Evolutionary conservation across 352 stramenopile genomes (phyloP), one percentile per base, ranked within the genome.

Genomic region (Elongisporangium prolatum): DNA sequence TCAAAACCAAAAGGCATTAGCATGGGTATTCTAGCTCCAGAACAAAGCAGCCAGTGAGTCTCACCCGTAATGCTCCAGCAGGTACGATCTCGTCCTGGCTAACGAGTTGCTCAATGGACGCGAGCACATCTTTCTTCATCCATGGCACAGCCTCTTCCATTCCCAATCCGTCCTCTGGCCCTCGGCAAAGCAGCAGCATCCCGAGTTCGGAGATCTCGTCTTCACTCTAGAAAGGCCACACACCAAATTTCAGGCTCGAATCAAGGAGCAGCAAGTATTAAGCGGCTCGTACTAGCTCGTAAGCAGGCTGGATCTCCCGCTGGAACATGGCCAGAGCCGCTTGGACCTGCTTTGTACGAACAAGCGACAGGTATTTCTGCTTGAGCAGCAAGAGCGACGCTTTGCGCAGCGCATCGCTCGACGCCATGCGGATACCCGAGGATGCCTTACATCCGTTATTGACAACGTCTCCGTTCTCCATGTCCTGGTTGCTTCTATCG

Each of bases 61-160:
- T 34, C 58, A 93, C 83, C 10, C 79, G 50, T 3, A 93, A 60
- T 24, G 75, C 69, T 2, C 84, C 84, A 4, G 79, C 63, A 2
- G 81, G 77, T 9, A 93, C 72, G 21, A 88, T 74, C 57, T 93
- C 84, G 0, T 91, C 77, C 4, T 76, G 53, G 56, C 79, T 89
- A 11, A 85, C 79, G 6, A 90, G 67, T 8, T 65, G 47, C 54
- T 91, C 81, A 17, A 93, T 69, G 24, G 59, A 58, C 3, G 52
- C 22, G 24, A 86, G 54, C 14, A 93, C 50, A 17, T 89, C 71
- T 0, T 62, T 56, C 24, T 80, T 71, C 28, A 77, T 64, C 67
- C 84, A 85, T 3, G 69, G 77, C 17, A 79, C 72, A 1, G 71
- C 51, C 22, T 64, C 54, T 34, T 76, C 54, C 57, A 84, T 71